A percentile compares a stretch with the other conserved stretches of the same genome.
Conservation (phyloP, 2,329 filamentous ascomycete species). For the Penicillium sp. region DNA sequence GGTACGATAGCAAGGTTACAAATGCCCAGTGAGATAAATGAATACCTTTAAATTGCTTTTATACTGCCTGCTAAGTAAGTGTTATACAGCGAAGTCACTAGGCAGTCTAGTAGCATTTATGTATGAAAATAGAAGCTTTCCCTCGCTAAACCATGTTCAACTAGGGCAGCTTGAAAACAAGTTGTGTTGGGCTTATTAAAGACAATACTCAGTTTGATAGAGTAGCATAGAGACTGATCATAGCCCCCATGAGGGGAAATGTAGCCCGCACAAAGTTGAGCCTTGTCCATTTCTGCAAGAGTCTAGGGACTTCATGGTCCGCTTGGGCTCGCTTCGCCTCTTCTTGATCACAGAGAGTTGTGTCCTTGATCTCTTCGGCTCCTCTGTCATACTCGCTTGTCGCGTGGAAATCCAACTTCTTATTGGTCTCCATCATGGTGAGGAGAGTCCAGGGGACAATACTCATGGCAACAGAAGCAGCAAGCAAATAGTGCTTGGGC, state of each 20-base stretch:
- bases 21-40: too few species aligned
- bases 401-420: constrained; percentile 26
- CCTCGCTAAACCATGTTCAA: too few species aligned
- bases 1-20: too few species aligned
- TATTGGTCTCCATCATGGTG: constrained; percentile 30
- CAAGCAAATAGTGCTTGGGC: constrained; percentile 24
- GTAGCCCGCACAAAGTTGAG: constrained; percentile 25
- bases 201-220: constrained; percentile 8
- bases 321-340: constrained; percentile 14
- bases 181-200: too few species aligned
- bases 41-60: too few species aligned
- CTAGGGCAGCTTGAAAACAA: neutral
- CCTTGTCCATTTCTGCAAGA: constrained; percentile 22
- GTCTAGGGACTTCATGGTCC: constrained; percentile 11
- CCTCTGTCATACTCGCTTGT: constrained; percentile 19
- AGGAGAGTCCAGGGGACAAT: constrained; percentile 31
- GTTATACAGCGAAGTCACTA: too few species aligned
- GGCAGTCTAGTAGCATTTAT: too few species aligned
- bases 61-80: too few species aligned
- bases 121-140: too few species aligned
- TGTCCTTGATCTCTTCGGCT: constrained; percentile 15
- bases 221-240: constrained; percentile 25
- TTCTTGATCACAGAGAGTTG: constrained; percentile 13
- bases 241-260: constrained; percentile 27
- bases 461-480: constrained; percentile 23